A percentile compares a stretch with the other conserved stretches of the same genome.
These are phyloP conservation scores for Balakata baccata DNA, from an alignment of 345 rosid genomes.

Conservation along the genomic window DNA sequence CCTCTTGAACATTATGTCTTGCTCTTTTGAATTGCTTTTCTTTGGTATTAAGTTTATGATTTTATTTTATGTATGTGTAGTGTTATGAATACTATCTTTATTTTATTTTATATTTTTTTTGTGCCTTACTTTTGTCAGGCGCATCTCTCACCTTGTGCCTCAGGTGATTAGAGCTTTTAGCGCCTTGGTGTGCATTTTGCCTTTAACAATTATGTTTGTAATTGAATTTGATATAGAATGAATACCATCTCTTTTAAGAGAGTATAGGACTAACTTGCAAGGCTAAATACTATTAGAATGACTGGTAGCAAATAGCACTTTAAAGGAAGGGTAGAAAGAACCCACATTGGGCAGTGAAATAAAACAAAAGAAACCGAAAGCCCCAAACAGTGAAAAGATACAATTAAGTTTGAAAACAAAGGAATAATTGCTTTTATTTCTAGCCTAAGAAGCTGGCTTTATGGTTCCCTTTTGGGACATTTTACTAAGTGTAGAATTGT, in stretches of 20 bases:
- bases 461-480: neutral
- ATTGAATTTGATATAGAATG: neutral
- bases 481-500: neutral
- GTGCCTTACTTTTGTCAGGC: no score
- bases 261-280: neutral
- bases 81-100: no score
- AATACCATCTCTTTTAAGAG: neutral
- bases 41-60: no score
- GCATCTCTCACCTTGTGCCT: no score
- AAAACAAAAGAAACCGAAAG: neutral
- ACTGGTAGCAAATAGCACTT: neutral
- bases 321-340: neutral
- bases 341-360: no score
- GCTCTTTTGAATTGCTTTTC: no score
- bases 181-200: no score
- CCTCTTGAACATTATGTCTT: no score
- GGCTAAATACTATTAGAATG: neutral
- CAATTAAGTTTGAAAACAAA: neutral
- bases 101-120: no score
- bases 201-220: no score
- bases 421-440: neutral
- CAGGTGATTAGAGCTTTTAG: no score
- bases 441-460: neutral
- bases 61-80: no score
- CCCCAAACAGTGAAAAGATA: neutral